phyloP scores from a whole-genome alignment of 768 basidiomycete genomes.

The Naganishia vaughanmartiniae region DNA sequence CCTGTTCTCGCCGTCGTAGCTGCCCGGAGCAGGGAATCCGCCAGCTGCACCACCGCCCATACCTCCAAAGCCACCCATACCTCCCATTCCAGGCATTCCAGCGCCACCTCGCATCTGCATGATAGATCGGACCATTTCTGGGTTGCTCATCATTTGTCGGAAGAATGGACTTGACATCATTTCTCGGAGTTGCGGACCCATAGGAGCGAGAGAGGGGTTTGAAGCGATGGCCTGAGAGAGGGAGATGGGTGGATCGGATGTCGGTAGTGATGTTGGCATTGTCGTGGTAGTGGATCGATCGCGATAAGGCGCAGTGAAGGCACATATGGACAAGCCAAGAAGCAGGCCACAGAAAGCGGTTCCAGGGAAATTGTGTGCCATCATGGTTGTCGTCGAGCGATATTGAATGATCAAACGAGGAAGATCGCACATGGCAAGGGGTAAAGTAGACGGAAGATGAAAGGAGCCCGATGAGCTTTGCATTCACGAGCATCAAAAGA shows the following conservation, averaged over 20 bases:
- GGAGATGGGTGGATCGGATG: not conserved
- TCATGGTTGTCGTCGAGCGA: not conserved
- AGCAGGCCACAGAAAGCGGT: constrained; percentile 1
- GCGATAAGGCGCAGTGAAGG: not conserved
- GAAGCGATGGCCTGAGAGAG: constrained; percentile 61
- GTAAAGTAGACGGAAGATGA: not conserved
- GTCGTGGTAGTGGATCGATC: not conserved
- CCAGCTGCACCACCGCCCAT: constrained; percentile 29
- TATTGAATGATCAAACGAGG: not conserved
- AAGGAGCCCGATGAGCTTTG: not conserved
- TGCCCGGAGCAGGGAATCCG: constrained; percentile 15
- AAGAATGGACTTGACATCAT: constrained; percentile 67
- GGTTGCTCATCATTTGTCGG: constrained; percentile 62
- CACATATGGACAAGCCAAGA: not conserved
- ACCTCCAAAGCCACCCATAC: constrained; percentile 32
- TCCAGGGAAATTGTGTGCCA: not conserved
- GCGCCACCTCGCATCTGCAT: constrained; percentile 26
- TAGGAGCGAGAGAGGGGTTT: constrained; percentile 70
- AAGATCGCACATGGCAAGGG: not conserved
- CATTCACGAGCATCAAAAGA: not conserved
- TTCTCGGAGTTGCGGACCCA: constrained; percentile 77
- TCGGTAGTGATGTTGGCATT: not conserved
- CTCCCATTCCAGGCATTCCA: constrained; percentile 30
- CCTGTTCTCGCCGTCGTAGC: constrained; percentile 1
- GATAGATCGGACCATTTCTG: constrained; percentile 26